These are phyloP conservation scores for Diddensiella transvaalensis DNA, from an alignment of 805 yeast genomes.

Conservation along the genomic window DNA sequence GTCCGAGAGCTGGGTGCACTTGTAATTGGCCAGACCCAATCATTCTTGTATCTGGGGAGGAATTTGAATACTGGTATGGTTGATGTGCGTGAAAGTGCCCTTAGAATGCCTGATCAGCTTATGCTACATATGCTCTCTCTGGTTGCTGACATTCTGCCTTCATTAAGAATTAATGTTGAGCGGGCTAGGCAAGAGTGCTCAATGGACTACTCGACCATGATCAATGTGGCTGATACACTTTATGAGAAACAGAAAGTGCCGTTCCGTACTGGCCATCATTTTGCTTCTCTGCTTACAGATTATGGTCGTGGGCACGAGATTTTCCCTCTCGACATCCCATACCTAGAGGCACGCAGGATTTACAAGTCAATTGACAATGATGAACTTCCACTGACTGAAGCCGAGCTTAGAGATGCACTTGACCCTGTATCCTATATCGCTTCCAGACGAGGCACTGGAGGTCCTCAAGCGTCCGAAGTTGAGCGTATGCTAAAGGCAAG, in stretches of 20 bases:
- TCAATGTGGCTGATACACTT: constrained; percentile 14
- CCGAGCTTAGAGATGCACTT: constrained; percentile 9
- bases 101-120: constrained; percentile 10
- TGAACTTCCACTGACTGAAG: constrained; percentile 10
- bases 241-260: constrained; percentile 13
- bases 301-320: constrained; percentile 11
- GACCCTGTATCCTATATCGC: constrained; percentile 11
- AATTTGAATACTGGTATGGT: constrained; percentile 14
- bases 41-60: constrained; percentile 6
- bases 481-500: constrained; percentile 8
- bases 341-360: constrained; percentile 7
- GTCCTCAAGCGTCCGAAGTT: constrained; percentile 14
- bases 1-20: constrained; percentile 15
- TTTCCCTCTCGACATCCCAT: constrained; percentile 13
- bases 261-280: constrained; percentile 15
- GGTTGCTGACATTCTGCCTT: constrained; percentile 5
- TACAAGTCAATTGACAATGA: constrained; percentile 8
- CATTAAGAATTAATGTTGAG: constrained; percentile 10
- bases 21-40: constrained; percentile 10
- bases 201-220: constrained; percentile 16
- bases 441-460: constrained; percentile 15
- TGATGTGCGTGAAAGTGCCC: constrained; percentile 10
- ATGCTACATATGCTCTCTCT: constrained; percentile 13
- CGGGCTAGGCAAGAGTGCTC: constrained; percentile 14
- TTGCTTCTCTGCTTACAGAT: constrained; percentile 15